phyloP scores from a whole-genome alignment of 2,329 filamentous ascomycete genomes.

The Sarocladiaceae sp. region DNA sequence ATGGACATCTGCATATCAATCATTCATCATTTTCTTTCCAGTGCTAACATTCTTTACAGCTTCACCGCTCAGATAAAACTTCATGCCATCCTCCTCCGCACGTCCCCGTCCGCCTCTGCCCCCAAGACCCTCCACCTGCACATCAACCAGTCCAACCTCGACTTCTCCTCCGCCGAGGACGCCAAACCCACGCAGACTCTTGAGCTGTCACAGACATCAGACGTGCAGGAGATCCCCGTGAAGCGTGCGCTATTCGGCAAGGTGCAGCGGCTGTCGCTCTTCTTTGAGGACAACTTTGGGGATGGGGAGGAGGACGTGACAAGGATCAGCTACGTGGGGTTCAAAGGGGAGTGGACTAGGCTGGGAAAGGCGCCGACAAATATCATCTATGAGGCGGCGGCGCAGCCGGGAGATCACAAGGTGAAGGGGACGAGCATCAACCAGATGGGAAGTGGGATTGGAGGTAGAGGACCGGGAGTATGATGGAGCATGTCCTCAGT shows the following conservation, averaged over 20 bases:
- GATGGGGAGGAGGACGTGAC: slow-evolving; percentile 75
- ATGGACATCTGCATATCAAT: neutral
- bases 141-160: slow-evolving; percentile 79
- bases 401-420: slow-evolving; percentile 84
- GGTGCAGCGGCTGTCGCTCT: slow-evolving; percentile 75
- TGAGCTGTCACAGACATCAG: slow-evolving; percentile 68
- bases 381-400: slow-evolving; percentile 88
- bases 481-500: slow-evolving; percentile 15
- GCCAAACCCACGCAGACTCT: slow-evolving; percentile 67
- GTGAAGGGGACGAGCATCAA: slow-evolving; percentile 51
- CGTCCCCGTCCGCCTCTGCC: slow-evolving; percentile 61
- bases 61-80: slow-evolving; percentile 94
- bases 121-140: slow-evolving; percentile 82
- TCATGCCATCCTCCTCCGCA: slow-evolving; percentile 80
- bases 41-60: slow-evolving; percentile 34
- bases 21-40: neutral
- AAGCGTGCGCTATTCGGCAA: slow-evolving; percentile 84
- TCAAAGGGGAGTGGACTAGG: slow-evolving; percentile 91
- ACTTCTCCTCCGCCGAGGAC: slow-evolving; percentile 72
- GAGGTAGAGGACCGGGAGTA: slow-evolving; percentile 31
- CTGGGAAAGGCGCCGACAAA: slow-evolving; percentile 65
- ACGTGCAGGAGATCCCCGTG: slow-evolving; percentile 82
- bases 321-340: slow-evolving; percentile 75
- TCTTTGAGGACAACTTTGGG: slow-evolving; percentile 88
- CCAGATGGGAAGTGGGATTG: slow-evolving; percentile 49